phyloP scores from a whole-genome alignment of 2,329 filamentous ascomycete genomes.

The Curvularia hawaiiensis region DNA sequence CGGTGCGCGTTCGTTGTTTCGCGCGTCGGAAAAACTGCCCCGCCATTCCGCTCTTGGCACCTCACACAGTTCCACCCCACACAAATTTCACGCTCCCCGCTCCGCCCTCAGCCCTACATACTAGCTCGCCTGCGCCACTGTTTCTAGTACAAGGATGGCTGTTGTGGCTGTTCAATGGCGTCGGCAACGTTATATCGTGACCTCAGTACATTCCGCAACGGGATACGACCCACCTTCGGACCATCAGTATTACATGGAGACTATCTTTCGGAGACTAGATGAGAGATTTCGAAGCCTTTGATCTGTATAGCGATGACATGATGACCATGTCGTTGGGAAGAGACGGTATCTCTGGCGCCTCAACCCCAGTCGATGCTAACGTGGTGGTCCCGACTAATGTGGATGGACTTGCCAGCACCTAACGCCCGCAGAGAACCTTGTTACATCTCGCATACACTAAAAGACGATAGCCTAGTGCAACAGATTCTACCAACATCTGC shows the following conservation, averaged over 20 bases:
- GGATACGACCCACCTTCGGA: constrained; percentile 1
- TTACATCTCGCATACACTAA: constrained; percentile 3
- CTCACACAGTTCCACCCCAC: constrained; percentile 3
- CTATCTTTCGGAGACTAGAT: constrained; percentile 1
- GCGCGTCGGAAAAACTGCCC: constrained; percentile 25
- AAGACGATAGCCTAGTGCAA: constrained; percentile 6
- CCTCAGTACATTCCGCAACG: constrained; percentile 10
- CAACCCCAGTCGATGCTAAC: neutral
- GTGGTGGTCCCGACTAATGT: constrained; percentile 1
- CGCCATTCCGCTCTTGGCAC: constrained; percentile 20
- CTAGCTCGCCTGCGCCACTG: neutral
- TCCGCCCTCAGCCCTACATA: neutral
- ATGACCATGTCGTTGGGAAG: constrained; percentile 6
- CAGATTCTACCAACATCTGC: constrained; percentile 6
- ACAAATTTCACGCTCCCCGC: constrained; percentile 1
- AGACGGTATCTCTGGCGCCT: constrained; percentile 2
- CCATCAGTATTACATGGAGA: constrained; percentile 12
- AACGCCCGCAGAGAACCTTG: constrained; percentile 1
- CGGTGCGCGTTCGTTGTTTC: constrained; percentile 24
- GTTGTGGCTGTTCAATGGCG: neutral
- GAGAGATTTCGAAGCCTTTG: neutral
- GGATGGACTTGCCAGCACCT: constrained; percentile 4
- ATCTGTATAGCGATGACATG: neutral
- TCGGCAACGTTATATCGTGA: constrained; percentile 9
- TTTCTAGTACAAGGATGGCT: neutral